Conservation (phyloP, 2,329 filamentous ascomycete genomes). For the Rhinocladiella similis region DNA sequence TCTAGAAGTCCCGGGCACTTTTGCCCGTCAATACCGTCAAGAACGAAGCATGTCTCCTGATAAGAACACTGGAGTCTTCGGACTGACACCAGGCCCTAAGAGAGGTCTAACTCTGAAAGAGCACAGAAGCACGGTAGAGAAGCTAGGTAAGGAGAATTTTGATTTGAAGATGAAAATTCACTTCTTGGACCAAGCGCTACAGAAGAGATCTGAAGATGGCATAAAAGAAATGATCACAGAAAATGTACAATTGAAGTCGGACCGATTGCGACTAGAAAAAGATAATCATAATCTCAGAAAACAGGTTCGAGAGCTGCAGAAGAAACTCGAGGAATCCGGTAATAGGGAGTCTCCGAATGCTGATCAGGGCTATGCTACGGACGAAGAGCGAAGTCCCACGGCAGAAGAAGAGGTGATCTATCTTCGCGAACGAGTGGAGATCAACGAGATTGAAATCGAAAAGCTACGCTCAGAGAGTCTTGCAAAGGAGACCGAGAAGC, state of each 20-base stretch:
- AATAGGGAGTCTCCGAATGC: constrained; percentile 46
- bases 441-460: constrained; percentile 81
- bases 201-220: constrained; percentile 91
- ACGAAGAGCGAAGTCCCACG: constrained; percentile 54
- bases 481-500: constrained; percentile 78
- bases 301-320: constrained; percentile 83
- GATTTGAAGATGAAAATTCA: constrained; percentile 96
- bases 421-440: constrained; percentile 80
- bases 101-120: constrained; percentile 87
- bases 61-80: constrained; percentile 46
- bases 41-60: constrained; percentile 65
- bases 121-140: constrained; percentile 95
- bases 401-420: constrained; percentile 84
- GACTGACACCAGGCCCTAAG: constrained; percentile 50
- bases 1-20: constrained; percentile 84
- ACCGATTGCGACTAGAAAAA: constrained; percentile 82
- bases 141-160: constrained; percentile 96
- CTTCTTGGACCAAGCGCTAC: constrained; percentile 89
- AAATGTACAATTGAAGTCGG: constrained; percentile 92
- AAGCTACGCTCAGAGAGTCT: constrained; percentile 75
- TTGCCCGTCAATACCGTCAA: constrained; percentile 81
- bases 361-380: constrained; percentile 51
- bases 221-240: constrained; percentile 98
- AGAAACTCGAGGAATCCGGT: constrained; percentile 60
- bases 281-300: constrained; percentile 83